Conservation (phyloP, 495 filamentous ascomycete genomes). For the Hyphodiscus hymeniophilus region DNA sequence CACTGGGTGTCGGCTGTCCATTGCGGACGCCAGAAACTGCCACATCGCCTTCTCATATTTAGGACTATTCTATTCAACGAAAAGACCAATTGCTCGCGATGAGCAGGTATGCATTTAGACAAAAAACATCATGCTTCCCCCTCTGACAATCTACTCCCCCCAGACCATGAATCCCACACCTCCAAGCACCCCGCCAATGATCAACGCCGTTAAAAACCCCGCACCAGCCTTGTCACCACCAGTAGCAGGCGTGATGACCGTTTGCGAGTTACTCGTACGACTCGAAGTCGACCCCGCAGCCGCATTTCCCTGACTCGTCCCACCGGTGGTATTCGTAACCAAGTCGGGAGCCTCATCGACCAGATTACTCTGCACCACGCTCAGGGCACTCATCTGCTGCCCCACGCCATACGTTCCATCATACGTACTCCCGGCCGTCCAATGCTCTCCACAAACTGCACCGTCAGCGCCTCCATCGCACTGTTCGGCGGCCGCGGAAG, state of each 20-base stretch:
- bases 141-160: not conserved
- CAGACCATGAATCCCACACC: constrained; percentile 34
- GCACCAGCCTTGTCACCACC: constrained; percentile 50
- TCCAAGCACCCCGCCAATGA: constrained; percentile 27
- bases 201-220: constrained; percentile 46
- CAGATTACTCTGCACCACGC: constrained; percentile 47
- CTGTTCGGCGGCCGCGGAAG: constrained; percentile 19
- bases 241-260: constrained; percentile 28
- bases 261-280: not conserved
- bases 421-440: constrained; percentile 44
- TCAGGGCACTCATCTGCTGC: constrained; percentile 60
- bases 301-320: constrained; percentile 65
- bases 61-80: no score
- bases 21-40: no score
- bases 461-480: constrained; percentile 42
- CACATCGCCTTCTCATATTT: no score
- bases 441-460: constrained; percentile 59
- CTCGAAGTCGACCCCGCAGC: constrained; percentile 42
- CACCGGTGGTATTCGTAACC: constrained; percentile 53
- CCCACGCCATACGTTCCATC: constrained; percentile 52
- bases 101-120: no score
- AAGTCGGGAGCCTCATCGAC: constrained; percentile 24
- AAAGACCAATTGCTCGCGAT: no score
- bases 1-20: no score
- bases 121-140: no score